phyloP scores from a whole-genome alignment of 768 basidiomycete species.

The Sporobolomyces phaffii region DNA sequence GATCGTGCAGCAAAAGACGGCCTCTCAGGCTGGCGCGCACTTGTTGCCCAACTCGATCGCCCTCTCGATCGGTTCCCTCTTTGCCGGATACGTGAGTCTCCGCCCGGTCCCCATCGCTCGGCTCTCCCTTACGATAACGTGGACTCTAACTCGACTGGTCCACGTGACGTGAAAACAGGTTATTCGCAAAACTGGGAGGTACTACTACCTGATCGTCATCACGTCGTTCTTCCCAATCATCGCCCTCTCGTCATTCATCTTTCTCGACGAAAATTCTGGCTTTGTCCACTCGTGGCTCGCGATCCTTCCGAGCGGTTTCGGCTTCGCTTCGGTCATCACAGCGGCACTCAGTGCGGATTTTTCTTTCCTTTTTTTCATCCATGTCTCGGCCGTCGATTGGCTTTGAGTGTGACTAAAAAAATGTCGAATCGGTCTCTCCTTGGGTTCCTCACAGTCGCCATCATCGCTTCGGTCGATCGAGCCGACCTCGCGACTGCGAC shows the following conservation, averaged over 20 bases:
- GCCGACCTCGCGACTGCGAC: slow-evolving; percentile 61
- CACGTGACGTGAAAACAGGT: background rate
- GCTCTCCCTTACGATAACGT: background rate
- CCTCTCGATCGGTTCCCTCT: slow-evolving; percentile 74
- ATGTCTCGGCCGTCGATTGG: too few relatives aligned
- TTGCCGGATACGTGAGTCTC: slow-evolving; percentile 67
- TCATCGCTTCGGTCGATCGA: slow-evolving; percentile 73
- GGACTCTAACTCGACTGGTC: too few relatives aligned
- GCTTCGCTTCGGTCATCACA: slow-evolving; percentile 28
- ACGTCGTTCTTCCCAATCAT: slow-evolving; percentile 60
- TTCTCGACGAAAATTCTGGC: slow-evolving; percentile 58
- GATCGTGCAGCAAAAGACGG: slow-evolving; percentile 32
- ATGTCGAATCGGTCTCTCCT: too few relatives aligned
- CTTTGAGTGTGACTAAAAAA: too few relatives aligned
- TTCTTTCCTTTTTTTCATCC: too few relatives aligned
- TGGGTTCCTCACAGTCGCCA: too few relatives aligned
- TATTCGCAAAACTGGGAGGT: slow-evolving; percentile 63
- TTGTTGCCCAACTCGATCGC: slow-evolving; percentile 85
- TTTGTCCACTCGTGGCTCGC: slow-evolving; percentile 33
- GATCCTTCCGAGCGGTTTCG: slow-evolving; percentile 36
- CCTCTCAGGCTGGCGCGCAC: slow-evolving; percentile 49
- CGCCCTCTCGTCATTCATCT: slow-evolving; percentile 56
- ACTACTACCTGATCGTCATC: slow-evolving; percentile 66
- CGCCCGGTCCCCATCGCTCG: too few relatives aligned
- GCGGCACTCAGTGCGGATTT: slow-evolving; percentile 14